A percentile compares a stretch with the other conserved stretches of the same genome.
These are phyloP conservation scores for Xylaria flabelliformis DNA, from an alignment of 495 filamentous ascomycete species.

Conservation along the genomic window DNA sequence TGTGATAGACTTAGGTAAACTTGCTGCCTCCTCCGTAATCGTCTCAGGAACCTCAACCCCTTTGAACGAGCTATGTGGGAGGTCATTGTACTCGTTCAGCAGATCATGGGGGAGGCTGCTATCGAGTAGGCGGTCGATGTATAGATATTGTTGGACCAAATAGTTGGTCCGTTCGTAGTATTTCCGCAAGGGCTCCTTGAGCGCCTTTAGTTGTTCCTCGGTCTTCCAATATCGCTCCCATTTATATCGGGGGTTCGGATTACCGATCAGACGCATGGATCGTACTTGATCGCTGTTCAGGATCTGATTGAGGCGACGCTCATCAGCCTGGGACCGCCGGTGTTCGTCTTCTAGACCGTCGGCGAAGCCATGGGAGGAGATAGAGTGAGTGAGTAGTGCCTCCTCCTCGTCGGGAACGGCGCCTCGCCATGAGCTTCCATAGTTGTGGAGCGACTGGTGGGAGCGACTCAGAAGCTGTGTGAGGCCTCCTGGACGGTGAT, in stretches of 20 bases:
- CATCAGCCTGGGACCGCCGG: conserved; percentile 47
- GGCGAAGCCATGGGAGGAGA: conserved; percentile 31
- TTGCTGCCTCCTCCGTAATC: conserved; percentile 56
- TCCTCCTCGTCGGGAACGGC: conserved; percentile 36
- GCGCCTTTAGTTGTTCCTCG: conserved; percentile 65
- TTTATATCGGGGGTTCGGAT: conserved; percentile 73
- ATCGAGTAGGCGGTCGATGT: conserved; percentile 89
- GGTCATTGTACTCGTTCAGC: conserved; percentile 80
- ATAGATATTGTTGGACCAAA: conserved; percentile 85
- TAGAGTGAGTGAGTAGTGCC: conserved; percentile 26
- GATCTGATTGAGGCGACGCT: conserved; percentile 57
- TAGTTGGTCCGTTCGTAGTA: conserved; percentile 87
- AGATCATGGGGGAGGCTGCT: conserved; percentile 85
- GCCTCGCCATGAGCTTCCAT: conserved; percentile 40
- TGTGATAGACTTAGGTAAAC: conserved; percentile 28
- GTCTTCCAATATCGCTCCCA: conserved; percentile 80
- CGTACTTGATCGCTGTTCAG: conserved; percentile 75
- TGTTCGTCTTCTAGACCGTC: conserved; percentile 42
- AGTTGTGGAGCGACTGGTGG: conserved; percentile 37
- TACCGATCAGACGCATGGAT: conserved; percentile 78
- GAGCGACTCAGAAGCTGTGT: conserved; percentile 39
- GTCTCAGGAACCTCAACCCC: conserved; percentile 61
- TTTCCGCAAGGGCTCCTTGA: conserved; percentile 72
- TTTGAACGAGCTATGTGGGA: conserved; percentile 47
- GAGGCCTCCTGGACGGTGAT: conserved; percentile 39